A percentile compares a stretch with the other conserved stretches of the same genome.
Evolutionary conservation across 2,329 filamentous ascomycete species (phyloP).

Genomic region (Fusarium sulawesiense): DNA sequence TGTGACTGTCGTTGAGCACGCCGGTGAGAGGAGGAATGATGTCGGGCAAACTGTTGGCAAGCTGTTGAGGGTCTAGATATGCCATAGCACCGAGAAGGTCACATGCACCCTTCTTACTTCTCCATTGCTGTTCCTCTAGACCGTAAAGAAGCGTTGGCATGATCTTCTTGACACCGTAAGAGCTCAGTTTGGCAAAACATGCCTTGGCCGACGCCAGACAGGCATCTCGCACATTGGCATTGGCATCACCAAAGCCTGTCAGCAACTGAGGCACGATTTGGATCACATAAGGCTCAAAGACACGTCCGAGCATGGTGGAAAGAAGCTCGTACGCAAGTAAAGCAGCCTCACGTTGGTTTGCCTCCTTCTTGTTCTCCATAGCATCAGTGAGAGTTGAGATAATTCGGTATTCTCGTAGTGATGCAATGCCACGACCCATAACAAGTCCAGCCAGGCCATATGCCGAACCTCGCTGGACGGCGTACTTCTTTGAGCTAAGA

Average conservation of each 20-base stretch:
- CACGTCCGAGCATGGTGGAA: conserved; percentile 83
- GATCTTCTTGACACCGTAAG: conserved; percentile 94
- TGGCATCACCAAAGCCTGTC: conserved; percentile 87
- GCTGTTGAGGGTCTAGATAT: conserved; percentile 94
- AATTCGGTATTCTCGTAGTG: conserved; percentile 86
- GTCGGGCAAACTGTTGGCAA: conserved; percentile 90
- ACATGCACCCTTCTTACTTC: conserved; percentile 97
- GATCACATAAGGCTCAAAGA: conserved; percentile 97
- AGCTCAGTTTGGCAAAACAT: conserved; percentile 92
- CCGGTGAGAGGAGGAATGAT: conserved; percentile 96
- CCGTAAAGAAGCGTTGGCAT: conserved; percentile 91
- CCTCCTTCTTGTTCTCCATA: conserved; percentile 94
- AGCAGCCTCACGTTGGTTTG: conserved; percentile 87
- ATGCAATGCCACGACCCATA: conserved; percentile 84
- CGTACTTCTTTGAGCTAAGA: conserved; percentile 90
- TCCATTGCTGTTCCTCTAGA: conserved; percentile 95
- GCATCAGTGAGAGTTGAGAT: conserved; percentile 83
- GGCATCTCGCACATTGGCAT: conserved; percentile 88
- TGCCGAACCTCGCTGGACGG: conserved; percentile 90
- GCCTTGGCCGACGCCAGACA: conserved; percentile 94
- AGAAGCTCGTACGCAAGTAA: conserved; percentile 92
- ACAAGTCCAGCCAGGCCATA: conserved; percentile 94
- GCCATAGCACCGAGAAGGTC: conserved; percentile 98
- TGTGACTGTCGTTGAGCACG: conserved; percentile 97
- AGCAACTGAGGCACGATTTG: conserved; percentile 93